phyloP scores from a whole-genome alignment of 768 basidiomycete genomes.

The Candolleomyces efflorescens region DNA sequence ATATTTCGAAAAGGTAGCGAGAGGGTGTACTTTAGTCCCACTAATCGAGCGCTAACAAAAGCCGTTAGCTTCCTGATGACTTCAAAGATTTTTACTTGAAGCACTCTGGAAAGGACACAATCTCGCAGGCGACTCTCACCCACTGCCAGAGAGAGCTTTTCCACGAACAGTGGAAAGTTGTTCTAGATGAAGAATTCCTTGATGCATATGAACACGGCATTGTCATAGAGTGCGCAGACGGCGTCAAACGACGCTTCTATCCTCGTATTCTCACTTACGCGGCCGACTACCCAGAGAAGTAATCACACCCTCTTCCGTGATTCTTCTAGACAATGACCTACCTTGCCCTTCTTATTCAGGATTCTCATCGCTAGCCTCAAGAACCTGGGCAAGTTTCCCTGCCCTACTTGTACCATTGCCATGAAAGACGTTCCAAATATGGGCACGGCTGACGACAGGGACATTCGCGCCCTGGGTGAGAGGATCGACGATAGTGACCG shows the following conservation, averaged over 20 bases:
- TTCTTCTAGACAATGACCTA: not conserved
- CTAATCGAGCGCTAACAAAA: not conserved
- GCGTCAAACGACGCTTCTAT: slow-evolving; percentile 24
- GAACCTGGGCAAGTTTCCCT: slow-evolving; percentile 31
- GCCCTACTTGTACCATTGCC: slow-evolving; percentile 27
- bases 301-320: slow-evolving; percentile 1
- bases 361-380: slow-evolving; percentile 26
- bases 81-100: not conserved
- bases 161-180: slow-evolving; percentile 22
- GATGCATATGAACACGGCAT: slow-evolving; percentile 30
- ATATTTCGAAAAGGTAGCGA: slow-evolving; percentile 3
- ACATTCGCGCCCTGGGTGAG: not conserved
- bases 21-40: not conserved
- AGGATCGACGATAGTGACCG: not conserved
- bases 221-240: slow-evolving; percentile 25
- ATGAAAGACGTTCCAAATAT: slow-evolving; percentile 22
- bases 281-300: slow-evolving; percentile 41
- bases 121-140: not conserved
- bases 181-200: slow-evolving; percentile 31
- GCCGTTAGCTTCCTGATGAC: not conserved
- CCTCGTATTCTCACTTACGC: slow-evolving; percentile 31
- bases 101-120: not conserved
- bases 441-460: slow-evolving; percentile 17
- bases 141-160: slow-evolving; percentile 17
- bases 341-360: slow-evolving; percentile 8